phyloP scores from a whole-genome alignment of 495 filamentous ascomycete species.

The Penicillium angulare region DNA sequence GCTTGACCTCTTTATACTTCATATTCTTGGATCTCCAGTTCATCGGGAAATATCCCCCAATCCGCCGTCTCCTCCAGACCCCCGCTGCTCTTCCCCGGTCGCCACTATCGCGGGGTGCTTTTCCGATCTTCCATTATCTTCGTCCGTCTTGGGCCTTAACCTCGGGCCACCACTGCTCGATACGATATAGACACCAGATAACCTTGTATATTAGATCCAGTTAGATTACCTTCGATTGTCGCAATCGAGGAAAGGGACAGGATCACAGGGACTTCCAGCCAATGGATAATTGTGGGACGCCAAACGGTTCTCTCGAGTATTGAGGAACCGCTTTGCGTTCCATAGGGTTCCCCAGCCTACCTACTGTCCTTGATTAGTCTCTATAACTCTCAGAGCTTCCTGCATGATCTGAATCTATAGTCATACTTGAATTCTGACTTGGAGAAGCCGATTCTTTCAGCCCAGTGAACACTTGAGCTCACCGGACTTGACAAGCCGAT shows the following conservation, averaged over 20 bases:
- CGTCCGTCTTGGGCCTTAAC: not conserved
- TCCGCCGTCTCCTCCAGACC: not conserved
- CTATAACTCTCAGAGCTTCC: not conserved
- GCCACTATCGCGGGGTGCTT: not conserved
- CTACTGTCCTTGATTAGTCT: not conserved
- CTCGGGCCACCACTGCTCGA: not conserved
- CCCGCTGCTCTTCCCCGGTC: not conserved
- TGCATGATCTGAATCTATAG: not conserved
- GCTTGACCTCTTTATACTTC: too few species aligned
- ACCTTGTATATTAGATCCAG: not conserved
- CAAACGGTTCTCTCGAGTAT: slow-evolving; percentile 47
- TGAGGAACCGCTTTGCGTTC: slow-evolving; percentile 56
- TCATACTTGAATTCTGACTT: slow-evolving; percentile 6
- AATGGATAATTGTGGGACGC: slow-evolving; percentile 52
- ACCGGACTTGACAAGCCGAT: too few species aligned
- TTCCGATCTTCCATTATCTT: too few species aligned
- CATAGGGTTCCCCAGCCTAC: slow-evolving; percentile 50
- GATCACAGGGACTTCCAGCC: slow-evolving; percentile 21
- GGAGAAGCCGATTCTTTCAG: too few species aligned
- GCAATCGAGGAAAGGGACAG: not conserved
- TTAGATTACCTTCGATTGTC: not conserved
- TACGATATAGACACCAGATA: not conserved
- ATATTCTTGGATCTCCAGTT: too few species aligned
- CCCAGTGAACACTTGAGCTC: too few species aligned
- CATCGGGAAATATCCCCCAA: not conserved